Percentiles rank a stretch among this genome's conserved stretches.
Conservation (phyloP, 176 grass and related monocot genomes). For the Canna indica region DNA sequence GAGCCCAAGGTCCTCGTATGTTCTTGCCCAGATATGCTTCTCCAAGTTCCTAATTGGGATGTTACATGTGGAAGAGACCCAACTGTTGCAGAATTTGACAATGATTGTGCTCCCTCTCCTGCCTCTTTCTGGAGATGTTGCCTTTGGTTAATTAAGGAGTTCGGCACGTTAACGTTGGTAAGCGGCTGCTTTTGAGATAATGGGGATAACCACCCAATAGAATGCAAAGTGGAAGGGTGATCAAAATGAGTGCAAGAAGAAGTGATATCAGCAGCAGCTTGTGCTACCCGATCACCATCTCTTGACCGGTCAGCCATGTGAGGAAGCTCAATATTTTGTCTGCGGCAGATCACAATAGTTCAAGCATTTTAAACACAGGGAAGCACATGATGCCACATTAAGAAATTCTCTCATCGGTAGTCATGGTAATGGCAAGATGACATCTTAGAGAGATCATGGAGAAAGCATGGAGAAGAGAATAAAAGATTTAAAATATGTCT, state of each 20-base stretch:
- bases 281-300: constrained; percentile 31
- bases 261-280: constrained; percentile 31
- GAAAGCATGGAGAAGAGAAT: neutral
- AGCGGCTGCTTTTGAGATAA: constrained; percentile 52
- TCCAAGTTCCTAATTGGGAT: constrained; percentile 19
- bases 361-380: neutral
- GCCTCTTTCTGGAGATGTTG: constrained; percentile 40
- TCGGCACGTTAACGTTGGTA: constrained; percentile 37
- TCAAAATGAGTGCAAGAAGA: constrained; percentile 12
- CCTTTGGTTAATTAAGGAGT: constrained; percentile 28
- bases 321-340: constrained; percentile 92
- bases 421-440: neutral
- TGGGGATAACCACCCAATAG: constrained; percentile 58
- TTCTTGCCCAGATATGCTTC: constrained; percentile 6
- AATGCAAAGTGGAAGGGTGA: constrained; percentile 36
- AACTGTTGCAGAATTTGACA: constrained; percentile 23
- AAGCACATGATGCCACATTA: neutral
- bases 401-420: neutral
- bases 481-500: neutral
- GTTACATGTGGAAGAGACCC: constrained; percentile 31
- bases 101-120: constrained; percentile 29
- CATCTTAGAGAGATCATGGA: neutral
- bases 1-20: neutral
- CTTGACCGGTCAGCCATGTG: constrained; percentile 76
- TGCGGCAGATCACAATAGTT: constrained; percentile 44